Conservation (phyloP, 192 early-diverging fungal species). For the Coemansia javaensis region DNA sequence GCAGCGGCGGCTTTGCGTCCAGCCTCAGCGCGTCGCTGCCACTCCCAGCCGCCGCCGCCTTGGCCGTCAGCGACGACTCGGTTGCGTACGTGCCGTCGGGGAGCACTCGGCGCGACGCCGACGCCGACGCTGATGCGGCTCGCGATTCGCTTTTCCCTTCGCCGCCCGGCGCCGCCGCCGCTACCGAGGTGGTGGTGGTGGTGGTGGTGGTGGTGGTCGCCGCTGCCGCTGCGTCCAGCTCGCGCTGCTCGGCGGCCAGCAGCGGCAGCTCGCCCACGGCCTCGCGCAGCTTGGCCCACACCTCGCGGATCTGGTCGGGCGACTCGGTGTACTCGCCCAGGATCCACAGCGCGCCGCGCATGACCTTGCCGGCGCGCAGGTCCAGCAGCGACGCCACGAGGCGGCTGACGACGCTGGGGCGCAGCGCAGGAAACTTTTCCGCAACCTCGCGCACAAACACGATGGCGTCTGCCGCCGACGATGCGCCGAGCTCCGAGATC, state of each 20-base stretch:
- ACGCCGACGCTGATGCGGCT: constrained; percentile 27
- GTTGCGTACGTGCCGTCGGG: constrained; percentile 98
- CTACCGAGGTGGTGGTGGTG: too few relatives aligned
- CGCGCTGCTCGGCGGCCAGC: constrained; percentile 85
- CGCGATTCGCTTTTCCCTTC: constrained; percentile 9
- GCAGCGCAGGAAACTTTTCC: constrained; percentile 90
- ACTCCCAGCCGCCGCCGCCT: constrained; percentile 11
- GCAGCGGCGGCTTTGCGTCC: constrained; percentile 37
- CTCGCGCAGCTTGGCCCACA: constrained; percentile 76
- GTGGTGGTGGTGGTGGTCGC: too few relatives aligned
- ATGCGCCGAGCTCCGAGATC: constrained; percentile 82
- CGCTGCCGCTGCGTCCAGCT: constrained; percentile 67
- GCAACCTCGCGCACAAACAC: constrained; percentile 96
- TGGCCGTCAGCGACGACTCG: constrained; percentile 77
- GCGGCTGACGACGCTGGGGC: constrained; percentile 73
- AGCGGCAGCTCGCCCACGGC: constrained; percentile 91
- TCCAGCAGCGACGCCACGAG: constrained; percentile 82
- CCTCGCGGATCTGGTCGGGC: constrained; percentile 73
- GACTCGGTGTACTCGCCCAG: constrained; percentile 90
- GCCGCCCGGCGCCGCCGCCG: constrained; percentile 41
- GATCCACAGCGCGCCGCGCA: constrained; percentile 97
- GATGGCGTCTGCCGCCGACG: constrained; percentile 83
- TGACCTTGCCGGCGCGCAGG: constrained; percentile 86
- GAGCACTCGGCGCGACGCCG: constrained; percentile 67
- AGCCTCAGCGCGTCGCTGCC: constrained; percentile 49